Base-by-base conservation (phyloP, 345 rosid species). In the Syzygium aromaticum region DNA sequence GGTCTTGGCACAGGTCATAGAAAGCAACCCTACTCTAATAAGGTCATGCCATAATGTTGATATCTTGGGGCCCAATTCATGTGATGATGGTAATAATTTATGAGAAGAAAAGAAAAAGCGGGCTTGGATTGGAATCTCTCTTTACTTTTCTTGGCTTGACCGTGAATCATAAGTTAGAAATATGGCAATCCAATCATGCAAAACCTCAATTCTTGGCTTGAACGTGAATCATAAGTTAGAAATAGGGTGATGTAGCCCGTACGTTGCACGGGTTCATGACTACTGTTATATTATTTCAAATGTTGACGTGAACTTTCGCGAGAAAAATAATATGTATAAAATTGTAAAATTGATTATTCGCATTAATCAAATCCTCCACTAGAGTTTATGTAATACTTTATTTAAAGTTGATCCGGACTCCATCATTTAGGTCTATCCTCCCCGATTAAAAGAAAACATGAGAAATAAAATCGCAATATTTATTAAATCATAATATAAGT, bases 101-200 rank as follows among this genome's bases (percentile, higher is more conserved):
- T 8, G 14, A 17, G 80, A 73, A 21, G 80, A 33, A 73, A 21
- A 19, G 21, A 33, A 73, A 33, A 59, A 12, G 64, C 14, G 38
- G 80, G 80, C 46, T 73, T 38, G 25, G 25, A 33, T 33, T 38
- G 49, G 80, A 73, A 25, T 5, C 80, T 5, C 40, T 19, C 9
- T 33, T 19, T 21, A 54, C 59, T 33, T 73, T 73, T 67, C 78
- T 67, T 67, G 10, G 46, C 46, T 17, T 67, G 23, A 67, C 43
- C 78, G 78, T 30, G 78, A 33, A 67, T 67, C 78, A 67, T 17
- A 67, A 67, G 78, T 33, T 67, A 67, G 78, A 67, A 67, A 67
- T 67, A 30, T 67, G 43, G 23, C 78, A 67, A 67, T 67, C 23
- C 30, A 67, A 43, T 67, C 78, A 67, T 67, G 40, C 1, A 33